Evolutionary conservation across 129 eudicot species (phyloP), one percentile per base, ranked within the genome.

Genomic region (Helianthus tuberosus): DNA sequence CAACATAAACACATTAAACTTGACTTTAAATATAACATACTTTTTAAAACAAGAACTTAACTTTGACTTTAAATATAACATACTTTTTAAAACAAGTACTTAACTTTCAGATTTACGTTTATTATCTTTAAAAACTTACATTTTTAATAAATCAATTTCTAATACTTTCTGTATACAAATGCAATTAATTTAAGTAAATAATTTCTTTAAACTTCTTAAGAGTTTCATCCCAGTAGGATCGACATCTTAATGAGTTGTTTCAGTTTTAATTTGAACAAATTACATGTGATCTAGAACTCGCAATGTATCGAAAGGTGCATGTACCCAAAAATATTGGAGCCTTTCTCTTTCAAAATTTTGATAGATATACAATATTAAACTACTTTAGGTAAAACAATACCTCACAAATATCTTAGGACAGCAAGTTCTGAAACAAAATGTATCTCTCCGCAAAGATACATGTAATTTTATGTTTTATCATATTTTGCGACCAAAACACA

Each of bases 221-320:
- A 23, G 14, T 23, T 35, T 9, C 8, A 10, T 57, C 25, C 14
- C 23, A 20, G n/a, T 57, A 9, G 36, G 63, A 12, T 20, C 16
- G 12, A 57, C 63, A 10, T 59, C 15, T 58, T 10, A 58, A 5
- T 1, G 16, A 59, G 16, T 58, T 23, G 8, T 59, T 29, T 27
- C 12, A 12, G 29, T 59, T 59, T 59, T 11, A n/a, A 25, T 59
- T 59, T 9, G 64, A 59, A 59, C 64, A 57, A 57, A 57, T 48
- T 27, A 39, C 53, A 54, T 54, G 38, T 2, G 41, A 71, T 32
- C 9, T 55, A 39, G 39, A 71, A 71, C 75, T 25, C 53, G 75
- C 63, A 55, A 54, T 53, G 23, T 39, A 39, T 6, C 12, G 75
- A 55, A 71, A 71, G 75, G 75, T 39, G 53, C 75, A 71, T 16